A percentile compares a stretch with the other conserved stretches of the same genome.
Evolutionary conservation across 2,329 filamentous ascomycete genomes (phyloP).

Genomic region (Colletotrichum chrysophilum): DNA sequence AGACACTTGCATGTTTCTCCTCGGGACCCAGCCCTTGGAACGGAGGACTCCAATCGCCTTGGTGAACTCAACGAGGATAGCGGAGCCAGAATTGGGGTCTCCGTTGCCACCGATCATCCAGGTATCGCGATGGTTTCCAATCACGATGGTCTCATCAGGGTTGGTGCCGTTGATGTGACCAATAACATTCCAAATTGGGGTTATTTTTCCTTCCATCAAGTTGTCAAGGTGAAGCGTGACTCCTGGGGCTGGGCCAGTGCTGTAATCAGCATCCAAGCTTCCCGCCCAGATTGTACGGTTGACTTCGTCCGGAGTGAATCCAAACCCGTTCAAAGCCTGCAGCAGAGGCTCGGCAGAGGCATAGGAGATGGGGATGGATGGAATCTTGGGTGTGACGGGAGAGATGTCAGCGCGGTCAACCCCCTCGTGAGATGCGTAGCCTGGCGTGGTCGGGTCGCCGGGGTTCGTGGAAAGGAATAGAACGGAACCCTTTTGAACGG

Average conservation of each 20-base stretch:
- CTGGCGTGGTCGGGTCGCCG: slow-evolving; percentile 80
- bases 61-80: slow-evolving; percentile 77
- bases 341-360: slow-evolving; percentile 77
- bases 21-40: slow-evolving; percentile 78
- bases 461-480: slow-evolving; percentile 65
- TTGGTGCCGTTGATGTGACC: slow-evolving; percentile 81
- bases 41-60: slow-evolving; percentile 74
- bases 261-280: slow-evolving; percentile 48
- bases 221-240: slow-evolving; percentile 71
- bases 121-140: slow-evolving; percentile 84
- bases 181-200: slow-evolving; percentile 79
- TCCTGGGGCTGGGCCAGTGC: slow-evolving; percentile 52
- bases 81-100: slow-evolving; percentile 82
- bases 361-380: slow-evolving; percentile 83
- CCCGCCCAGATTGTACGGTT: slow-evolving; percentile 64
- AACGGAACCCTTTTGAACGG: slow-evolving; percentile 79
- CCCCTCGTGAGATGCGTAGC: slow-evolving; percentile 79
- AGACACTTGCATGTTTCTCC: slow-evolving; percentile 58
- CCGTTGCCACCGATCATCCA: slow-evolving; percentile 88
- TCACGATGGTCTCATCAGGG: slow-evolving; percentile 75
- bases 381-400: slow-evolving; percentile 73
- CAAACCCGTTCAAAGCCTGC: slow-evolving; percentile 78
- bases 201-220: slow-evolving; percentile 68
- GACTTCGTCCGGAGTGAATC: slow-evolving; percentile 70
- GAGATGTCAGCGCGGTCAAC: slow-evolving; percentile 68